phyloP scores from a whole-genome alignment of 345 rosid genomes.

The Syzygium oleosum region DNA sequence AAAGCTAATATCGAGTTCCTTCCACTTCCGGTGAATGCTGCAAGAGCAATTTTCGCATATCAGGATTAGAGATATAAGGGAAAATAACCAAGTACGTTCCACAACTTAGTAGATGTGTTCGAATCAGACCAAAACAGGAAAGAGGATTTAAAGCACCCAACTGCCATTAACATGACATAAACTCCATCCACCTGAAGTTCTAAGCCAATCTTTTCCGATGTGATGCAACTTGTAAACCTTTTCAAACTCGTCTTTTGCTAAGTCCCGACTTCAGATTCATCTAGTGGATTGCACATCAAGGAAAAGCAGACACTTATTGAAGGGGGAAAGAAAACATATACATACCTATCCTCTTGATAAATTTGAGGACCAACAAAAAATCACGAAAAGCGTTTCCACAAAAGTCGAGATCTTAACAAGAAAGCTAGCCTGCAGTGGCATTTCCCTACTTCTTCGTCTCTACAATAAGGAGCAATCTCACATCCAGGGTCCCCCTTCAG shows the following conservation, averaged over 20 bases:
- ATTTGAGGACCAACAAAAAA: rapidly evolving
- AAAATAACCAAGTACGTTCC: not conserved
- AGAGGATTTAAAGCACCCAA: not conserved
- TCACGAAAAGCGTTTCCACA: not conserved
- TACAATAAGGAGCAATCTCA: not conserved
- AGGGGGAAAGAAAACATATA: not conserved
- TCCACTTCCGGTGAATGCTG: not conserved
- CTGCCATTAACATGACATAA: not conserved
- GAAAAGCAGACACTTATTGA: rapidly evolving
- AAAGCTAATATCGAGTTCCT: not conserved
- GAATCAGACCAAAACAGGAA: not conserved
- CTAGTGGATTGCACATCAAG: not conserved
- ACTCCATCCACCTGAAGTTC: not conserved
- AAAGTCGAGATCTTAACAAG: not conserved
- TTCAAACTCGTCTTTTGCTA: not conserved
- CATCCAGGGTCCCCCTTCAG: not conserved
- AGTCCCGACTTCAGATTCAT: not conserved
- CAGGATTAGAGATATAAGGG: not conserved
- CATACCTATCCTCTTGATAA: not conserved
- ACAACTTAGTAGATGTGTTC: not conserved
- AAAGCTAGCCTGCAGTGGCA: not conserved
- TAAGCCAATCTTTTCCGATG: rapidly evolving
- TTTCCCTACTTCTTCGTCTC: not conserved
- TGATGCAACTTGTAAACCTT: not conserved
- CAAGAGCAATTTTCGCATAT: not conserved